Evolutionary conservation across 257 asterid species (phyloP), one percentile per base, ranked within the genome.

Genomic region (Coffea eugenioides): DNA sequence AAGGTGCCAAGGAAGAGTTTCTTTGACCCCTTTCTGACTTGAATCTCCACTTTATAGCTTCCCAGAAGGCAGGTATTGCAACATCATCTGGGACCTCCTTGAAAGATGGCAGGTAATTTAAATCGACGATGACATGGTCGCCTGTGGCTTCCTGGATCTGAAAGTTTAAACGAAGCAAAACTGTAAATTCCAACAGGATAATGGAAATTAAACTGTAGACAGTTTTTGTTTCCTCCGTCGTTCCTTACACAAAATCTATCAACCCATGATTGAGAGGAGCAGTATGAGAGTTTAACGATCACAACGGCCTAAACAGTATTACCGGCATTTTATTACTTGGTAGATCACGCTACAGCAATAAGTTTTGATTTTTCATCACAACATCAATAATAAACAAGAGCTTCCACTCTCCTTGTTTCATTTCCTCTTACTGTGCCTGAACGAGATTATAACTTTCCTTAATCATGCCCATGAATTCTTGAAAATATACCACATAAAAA

Each of bases 91-190:
- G 93, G 51, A 96, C 91, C 90, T 96, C 99, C 85, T 94, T 96
- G 89, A 96, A 92, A 8, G 99, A 96, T 74, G 99, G 99, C 71
- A 96, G 93, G 82, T 94, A 94, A 87, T 96, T 96, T 82, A 96
- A 88, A 84, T 92, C 99, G 77, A 96, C 97, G 69, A 94, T 92
- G 78, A 96, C 97, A 82, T 96, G 99, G 84, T 94, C 99, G 21
- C 98, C 97, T 0, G 92, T 90, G 75, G 88, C 90, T 75, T 94
- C 99, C 84, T 96, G 95, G 79, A 96, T 88, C 99, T 94, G 92
- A 51, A 39, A 62, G 77, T 84, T 59, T 59, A 66, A 45, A 62
- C 64, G 78, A 73, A 56, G 31, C 39, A 64, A 49, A 41, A 79
- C 27, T 66, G 51, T 34, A n/a, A 45, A 13, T 43, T 69, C 71